Conservation (phyloP, 345 rosid genomes). For the Leavenworthia alabamica region DNA sequence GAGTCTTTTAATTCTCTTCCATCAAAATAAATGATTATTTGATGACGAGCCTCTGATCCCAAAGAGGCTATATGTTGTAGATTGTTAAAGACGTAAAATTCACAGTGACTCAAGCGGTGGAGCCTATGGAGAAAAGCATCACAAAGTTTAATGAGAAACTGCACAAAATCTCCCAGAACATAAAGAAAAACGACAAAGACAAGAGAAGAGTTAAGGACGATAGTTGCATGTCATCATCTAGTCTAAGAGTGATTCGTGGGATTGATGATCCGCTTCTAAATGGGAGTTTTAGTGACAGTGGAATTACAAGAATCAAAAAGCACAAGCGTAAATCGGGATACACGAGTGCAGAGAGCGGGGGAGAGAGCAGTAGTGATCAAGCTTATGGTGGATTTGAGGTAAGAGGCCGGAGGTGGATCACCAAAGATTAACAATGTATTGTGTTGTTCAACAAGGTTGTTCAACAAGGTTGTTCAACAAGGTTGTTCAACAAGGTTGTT, state of each 20-base stretch:
- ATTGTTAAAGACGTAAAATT: slow-evolving; percentile 87
- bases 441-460: background rate
- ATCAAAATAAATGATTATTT: slow-evolving; percentile 8
- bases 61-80: slow-evolving; percentile 40
- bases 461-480: background rate
- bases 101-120: slow-evolving; percentile 94
- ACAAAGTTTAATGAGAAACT: slow-evolving; percentile 80
- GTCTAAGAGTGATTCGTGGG: slow-evolving; percentile 72
- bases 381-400: slow-evolving; percentile 59
- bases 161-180: slow-evolving; percentile 82
- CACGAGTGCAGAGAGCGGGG: slow-evolving; percentile 84
- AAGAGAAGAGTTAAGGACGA: slow-evolving; percentile 79
- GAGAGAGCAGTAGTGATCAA: slow-evolving; percentile 94
- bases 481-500: background rate
- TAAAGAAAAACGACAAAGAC: slow-evolving; percentile 76
- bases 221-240: slow-evolving; percentile 61
- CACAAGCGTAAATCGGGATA: slow-evolving; percentile 62
- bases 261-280: slow-evolving; percentile 92
- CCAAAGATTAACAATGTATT: slow-evolving; percentile 44
- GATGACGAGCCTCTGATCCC: slow-evolving; percentile 13
- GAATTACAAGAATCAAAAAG: slow-evolving; percentile 58
- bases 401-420: slow-evolving; percentile 80
- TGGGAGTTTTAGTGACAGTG: slow-evolving; percentile 87
- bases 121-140: slow-evolving; percentile 93
- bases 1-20: slow-evolving; percentile 35